These are phyloP conservation scores for Ganoderma meredithae DNA, from an alignment of 1,284 basidiomycete genomes.

Conservation along the genomic window DNA sequence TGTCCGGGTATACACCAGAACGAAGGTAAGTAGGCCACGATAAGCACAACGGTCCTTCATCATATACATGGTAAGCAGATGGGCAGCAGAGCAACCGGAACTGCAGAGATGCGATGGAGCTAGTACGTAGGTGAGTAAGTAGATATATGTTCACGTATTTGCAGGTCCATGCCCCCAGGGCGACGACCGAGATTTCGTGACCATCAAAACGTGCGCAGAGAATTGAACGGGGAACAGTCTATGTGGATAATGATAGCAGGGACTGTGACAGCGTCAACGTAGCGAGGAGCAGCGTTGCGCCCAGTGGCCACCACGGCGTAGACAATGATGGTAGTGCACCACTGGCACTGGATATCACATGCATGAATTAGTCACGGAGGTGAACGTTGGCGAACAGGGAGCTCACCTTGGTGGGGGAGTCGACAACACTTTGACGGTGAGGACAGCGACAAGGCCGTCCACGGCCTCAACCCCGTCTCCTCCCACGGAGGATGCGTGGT, in stretches of 20 bases:
- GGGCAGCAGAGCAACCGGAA: neutral
- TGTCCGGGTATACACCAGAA: conserved; percentile 29
- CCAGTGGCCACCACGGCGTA: conserved; percentile 21
- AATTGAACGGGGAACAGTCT: conserved; percentile 14
- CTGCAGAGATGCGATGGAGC: conserved; percentile 5
- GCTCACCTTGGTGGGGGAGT: conserved; percentile 44
- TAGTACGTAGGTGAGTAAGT: conserved; percentile 3
- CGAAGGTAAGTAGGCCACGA: conserved; percentile 24
- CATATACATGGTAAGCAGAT: neutral
- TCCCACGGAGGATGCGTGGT: conserved; percentile 75
- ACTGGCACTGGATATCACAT: conserved; percentile 7
- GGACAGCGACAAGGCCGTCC: conserved; percentile 87
- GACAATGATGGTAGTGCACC: conserved; percentile 13
- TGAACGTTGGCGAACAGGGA: neutral
- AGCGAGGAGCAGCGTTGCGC: conserved; percentile 16
- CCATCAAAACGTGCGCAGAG: neutral
- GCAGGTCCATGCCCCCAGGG: neutral
- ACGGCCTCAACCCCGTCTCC: conserved; percentile 67
- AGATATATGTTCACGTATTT: neutral
- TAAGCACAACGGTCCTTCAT: conserved; percentile 4
- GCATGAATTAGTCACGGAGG: neutral
- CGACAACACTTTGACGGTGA: conserved; percentile 75
- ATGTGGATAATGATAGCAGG: conserved; percentile 28
- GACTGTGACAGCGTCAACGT: conserved; percentile 14
- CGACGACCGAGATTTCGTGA: neutral